Evolutionary conservation across 805 yeast genomes (phyloP), one percentile per base, ranked within the genome.

Genomic region (Yarrowia divulgata): DNA sequence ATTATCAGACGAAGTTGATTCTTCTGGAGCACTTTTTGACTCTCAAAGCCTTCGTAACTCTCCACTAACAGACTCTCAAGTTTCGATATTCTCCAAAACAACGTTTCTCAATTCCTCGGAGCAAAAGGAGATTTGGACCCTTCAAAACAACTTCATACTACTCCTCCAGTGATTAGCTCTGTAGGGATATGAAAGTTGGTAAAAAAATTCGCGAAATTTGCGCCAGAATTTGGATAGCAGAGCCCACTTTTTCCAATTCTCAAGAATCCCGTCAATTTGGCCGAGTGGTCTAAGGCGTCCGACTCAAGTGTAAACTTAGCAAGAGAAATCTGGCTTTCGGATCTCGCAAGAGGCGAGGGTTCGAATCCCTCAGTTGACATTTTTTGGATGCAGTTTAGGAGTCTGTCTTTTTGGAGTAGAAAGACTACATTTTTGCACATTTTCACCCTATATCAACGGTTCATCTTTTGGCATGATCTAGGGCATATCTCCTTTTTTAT

Each of bases 211-310:
- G 8, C 37, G 37, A 34, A 3, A 34, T 34, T 34, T 34, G 8
- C 10, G 8, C 8, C 6, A 34, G 37, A 34, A 34, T 34, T 54
- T 9, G 13, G 43, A 54, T 18, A 37, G 60, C 12, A 39, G 45
- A 7, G 18, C 35, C 60, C 60, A 39, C 35, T 13, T 39, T 39
- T 54, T 39, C 23, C n/a, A 2, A 6, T 16, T 18, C 10, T 2
- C 29, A 14, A 50, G 35, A 49, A 35, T 16, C 5, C 32, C 19
- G 60, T 54, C 60, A 54, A 54, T 54, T 54, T 54, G 60, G 60
- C 60, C 60, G 60, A 54, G 60, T 54, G 60, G 60, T 54, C 60
- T 54, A 54, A 54, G 60, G 60, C 60, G 60, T 54, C 60, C 60
- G 60, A 54, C 60, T 54, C 60, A 54, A 54, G 60, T 54, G 60